These are phyloP conservation scores for Aquilaria malaccensis DNA, from an alignment of 345 rosid species.

Conservation along the genomic window DNA sequence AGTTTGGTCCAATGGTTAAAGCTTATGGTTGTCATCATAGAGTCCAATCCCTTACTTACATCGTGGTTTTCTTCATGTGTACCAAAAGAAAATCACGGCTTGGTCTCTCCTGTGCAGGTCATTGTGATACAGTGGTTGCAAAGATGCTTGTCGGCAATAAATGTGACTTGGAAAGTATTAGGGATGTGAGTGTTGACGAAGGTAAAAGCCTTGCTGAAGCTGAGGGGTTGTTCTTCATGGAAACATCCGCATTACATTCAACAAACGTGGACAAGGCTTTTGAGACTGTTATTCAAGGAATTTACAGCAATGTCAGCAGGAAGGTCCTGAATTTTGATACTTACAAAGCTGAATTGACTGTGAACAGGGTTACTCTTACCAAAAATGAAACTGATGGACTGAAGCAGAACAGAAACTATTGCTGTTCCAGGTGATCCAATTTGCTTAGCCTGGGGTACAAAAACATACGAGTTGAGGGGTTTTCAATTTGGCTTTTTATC, in stretches of 20 bases:
- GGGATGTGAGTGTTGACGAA: conserved; percentile 64
- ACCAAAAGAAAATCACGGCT: neutral
- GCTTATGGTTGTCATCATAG: neutral
- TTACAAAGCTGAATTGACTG: conserved; percentile 59
- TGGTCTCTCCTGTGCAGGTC: conserved; percentile 32
- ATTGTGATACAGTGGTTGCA: conserved; percentile 59
- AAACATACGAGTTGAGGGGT: conserved; percentile 11
- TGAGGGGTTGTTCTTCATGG: conserved; percentile 78
- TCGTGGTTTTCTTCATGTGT: too few relatives aligned
- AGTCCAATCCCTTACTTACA: too few relatives aligned
- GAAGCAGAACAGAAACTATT: conserved; percentile 23
- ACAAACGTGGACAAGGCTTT: conserved; percentile 70
- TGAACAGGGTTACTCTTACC: conserved; percentile 55
- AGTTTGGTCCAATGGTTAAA: too few relatives aligned
- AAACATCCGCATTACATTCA: conserved; percentile 67
- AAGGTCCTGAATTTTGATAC: conserved; percentile 63
- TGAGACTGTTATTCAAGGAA: conserved; percentile 63
- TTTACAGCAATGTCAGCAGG: conserved; percentile 58
- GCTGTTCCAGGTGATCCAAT: conserved; percentile 54
- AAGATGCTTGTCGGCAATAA: conserved; percentile 85
- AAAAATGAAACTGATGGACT: conserved; percentile 39
- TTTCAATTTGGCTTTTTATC: conserved; percentile 7
- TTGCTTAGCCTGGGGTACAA: neutral
- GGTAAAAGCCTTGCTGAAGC: conserved; percentile 67
- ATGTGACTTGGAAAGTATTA: conserved; percentile 63